Evolutionary conservation across 768 basidiomycete species (phyloP).

Genomic region (Aureoboletus auriporus): DNA sequence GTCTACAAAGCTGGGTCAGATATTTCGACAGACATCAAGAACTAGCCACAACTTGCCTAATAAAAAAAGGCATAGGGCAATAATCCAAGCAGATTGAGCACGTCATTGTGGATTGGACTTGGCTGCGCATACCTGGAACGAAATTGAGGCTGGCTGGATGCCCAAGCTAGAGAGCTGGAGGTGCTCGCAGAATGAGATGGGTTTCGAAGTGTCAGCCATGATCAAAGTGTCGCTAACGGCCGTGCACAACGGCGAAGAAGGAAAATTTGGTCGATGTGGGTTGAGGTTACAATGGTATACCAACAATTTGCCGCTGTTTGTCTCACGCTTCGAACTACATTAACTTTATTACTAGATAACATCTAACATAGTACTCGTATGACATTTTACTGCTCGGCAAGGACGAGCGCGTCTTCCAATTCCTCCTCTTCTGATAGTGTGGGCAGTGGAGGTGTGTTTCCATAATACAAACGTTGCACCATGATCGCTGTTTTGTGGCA

Average conservation of each 20-base stretch:
- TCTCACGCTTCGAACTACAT: conserved; percentile 12
- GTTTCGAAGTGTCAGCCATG: conserved; percentile 46
- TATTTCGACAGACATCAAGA: background rate
- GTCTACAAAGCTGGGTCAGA: conserved; percentile 45
- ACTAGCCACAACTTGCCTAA: conserved; percentile 17
- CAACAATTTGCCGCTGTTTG: conserved; percentile 32
- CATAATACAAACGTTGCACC: conserved; percentile 70
- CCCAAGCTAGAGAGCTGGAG: conserved; percentile 93
- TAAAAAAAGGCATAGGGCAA: background rate
- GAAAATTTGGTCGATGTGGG: conserved; percentile 17
- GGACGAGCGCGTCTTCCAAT: conserved; percentile 68
- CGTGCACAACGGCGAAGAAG: conserved; percentile 14
- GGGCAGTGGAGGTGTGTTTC: conserved; percentile 57
- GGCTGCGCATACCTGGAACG: conserved; percentile 77
- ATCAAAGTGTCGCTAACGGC: conserved; percentile 16
- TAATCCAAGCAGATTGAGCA: conserved; percentile 15
- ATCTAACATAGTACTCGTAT: background rate
- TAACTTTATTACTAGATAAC: too few relatives aligned
- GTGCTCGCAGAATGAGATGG: conserved; percentile 87
- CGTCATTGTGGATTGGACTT: conserved; percentile 11
- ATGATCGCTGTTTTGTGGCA: conserved; percentile 53
- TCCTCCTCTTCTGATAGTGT: conserved; percentile 51
- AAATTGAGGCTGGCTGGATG: conserved; percentile 94
- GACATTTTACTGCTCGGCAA: conserved; percentile 50
- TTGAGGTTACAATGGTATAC: conserved; percentile 11